Base-by-base conservation (phyloP, 345 rosid genomes). In the Sisymbrium altissimum region DNA sequence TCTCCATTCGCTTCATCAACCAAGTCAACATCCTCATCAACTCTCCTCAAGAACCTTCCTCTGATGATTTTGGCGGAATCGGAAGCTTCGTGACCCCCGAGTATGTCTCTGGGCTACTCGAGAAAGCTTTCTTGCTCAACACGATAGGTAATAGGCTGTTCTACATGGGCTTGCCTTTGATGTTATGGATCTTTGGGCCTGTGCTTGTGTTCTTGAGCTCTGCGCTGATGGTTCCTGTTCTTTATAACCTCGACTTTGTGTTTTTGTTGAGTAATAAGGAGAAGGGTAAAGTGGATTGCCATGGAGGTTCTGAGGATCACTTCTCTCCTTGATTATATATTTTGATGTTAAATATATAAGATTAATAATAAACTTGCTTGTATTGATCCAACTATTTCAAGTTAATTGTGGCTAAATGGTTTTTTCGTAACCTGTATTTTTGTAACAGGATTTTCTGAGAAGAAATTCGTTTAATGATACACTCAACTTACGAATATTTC, bases 151-250 rank as follows among this genome's bases (percentile, higher is more conserved):
- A 95, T 79, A 68, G 99, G 60, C 71, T 95, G 9, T 95, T 95
- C 83, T 89, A 95, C 70, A 82, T 85, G 0, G 97, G 92, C 0
- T 54, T 89, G 65, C 94, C 99, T 3, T 82, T 95, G 21, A 64
- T 95, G 71, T 84, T 89, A 0, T 95, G 99, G 99, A 90, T 95
- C 17, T 92, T 92, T 18, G 98, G 97, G 0, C 98, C 99, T 0
- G 83, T 95, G 6, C 87, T 87, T 48, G 97, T 84, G 21, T 90
- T 92, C 80, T 67, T 90, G 61, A 85, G 91, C 70, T 86, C 82
- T 1, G 50, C 78, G 1, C 41, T 88, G 3, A 80, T 92, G 78
- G 81, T 95, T 6, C 92, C 87, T 0, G 87, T 88, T 59, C 90
- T 92, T 30, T 95, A 90, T 76, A 92, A 86, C 64, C 82, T 92